A percentile compares a stretch with the other conserved stretches of the same genome.
phyloP scores from a whole-genome alignment of 257 asterid genomes.

The Nicotiana obtusifolia region DNA sequence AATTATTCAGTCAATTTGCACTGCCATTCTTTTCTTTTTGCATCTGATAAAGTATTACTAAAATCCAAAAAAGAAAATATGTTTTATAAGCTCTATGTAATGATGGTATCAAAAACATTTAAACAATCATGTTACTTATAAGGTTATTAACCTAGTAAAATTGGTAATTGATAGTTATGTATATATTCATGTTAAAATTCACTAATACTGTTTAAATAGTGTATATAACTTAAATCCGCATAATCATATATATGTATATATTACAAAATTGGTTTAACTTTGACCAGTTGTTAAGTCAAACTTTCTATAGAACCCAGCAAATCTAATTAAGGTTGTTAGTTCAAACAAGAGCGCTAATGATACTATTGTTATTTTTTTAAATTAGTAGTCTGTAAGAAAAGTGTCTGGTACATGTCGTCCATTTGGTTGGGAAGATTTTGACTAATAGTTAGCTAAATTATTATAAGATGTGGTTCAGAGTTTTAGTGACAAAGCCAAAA shows the following conservation, averaged over 20 bases:
- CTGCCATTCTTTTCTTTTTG: background rate
- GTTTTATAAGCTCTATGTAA: background rate
- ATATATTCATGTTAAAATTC: background rate
- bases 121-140: background rate
- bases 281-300: background rate
- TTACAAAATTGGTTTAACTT: background rate
- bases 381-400: background rate
- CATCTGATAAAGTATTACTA: background rate
- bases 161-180: too few species aligned
- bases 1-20: background rate
- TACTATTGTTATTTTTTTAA: background rate
- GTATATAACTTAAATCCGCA: background rate
- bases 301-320: background rate
- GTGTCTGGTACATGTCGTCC: slow-evolving; percentile 15
- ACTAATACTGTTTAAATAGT: background rate
- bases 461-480: slow-evolving; percentile 44
- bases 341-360: slow-evolving; percentile 3
- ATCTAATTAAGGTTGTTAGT: background rate
- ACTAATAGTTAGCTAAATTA: slow-evolving; percentile 22
- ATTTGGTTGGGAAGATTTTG: slow-evolving; percentile 21
- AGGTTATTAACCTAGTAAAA: background rate
- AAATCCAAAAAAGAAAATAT: background rate
- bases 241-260: background rate
- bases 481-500: slow-evolving; percentile 12
- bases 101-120: background rate